phyloP scores from a whole-genome alignment of 176 grass and related monocot genomes.

The Oryza brachyantha region DNA sequence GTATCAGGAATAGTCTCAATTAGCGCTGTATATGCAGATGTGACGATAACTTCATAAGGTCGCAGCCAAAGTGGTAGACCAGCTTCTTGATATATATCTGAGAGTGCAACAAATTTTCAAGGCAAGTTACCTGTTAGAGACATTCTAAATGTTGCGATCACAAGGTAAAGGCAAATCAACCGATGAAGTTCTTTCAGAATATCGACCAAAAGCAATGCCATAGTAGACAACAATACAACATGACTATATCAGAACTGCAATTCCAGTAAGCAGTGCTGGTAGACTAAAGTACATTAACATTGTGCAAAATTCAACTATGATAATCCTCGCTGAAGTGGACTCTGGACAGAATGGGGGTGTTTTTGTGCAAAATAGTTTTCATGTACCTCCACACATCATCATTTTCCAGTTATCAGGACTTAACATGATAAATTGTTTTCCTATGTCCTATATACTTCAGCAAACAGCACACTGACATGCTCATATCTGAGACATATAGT shows the following conservation, averaged over 20 bases:
- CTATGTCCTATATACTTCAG: constrained; percentile 5
- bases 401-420: neutral
- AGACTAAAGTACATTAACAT: neutral
- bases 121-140: neutral
- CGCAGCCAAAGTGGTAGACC: constrained; percentile 98
- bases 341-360: neutral
- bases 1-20: constrained; percentile 99
- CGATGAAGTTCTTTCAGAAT: neutral
- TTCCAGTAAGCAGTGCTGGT: neutral
- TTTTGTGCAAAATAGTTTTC: constrained; percentile 7
- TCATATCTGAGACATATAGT: neutral
- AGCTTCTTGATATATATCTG: constrained; percentile 99
- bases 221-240: neutral
- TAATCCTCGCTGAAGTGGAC: neutral
- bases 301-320: neutral
- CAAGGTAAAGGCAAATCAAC: constrained; percentile 17
- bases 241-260: neutral
- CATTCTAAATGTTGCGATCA: constrained; percentile 7
- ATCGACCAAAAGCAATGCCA: neutral
- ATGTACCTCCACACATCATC: neutral
- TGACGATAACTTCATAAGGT: constrained; percentile 97
- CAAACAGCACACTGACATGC: constrained; percentile 10
- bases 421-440: neutral
- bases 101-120: constrained; percentile 24
- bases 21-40: constrained; percentile 93